Conservation (phyloP, 768 basidiomycete species). For the Sarcodon aspratus region DNA sequence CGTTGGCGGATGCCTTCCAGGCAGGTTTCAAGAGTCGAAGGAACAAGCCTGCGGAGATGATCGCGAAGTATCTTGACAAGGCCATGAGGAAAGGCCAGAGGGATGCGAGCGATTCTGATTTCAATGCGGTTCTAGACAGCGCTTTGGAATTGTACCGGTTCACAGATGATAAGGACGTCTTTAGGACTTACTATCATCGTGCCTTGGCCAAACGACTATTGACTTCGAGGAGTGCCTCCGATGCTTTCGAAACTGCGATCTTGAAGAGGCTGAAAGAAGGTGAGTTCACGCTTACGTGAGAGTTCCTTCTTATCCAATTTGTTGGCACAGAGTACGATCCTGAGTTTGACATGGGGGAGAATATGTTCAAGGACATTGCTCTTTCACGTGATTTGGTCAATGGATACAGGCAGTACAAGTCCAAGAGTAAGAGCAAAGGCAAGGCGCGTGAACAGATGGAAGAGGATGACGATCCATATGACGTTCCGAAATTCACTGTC, state of each 20-base stretch:
- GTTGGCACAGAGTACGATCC: conserved; percentile 72
- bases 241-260: conserved; percentile 79
- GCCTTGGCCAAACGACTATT: conserved; percentile 80
- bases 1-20: conserved; percentile 60
- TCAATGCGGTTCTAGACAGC: conserved; percentile 49
- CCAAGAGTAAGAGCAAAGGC: conserved; percentile 8
- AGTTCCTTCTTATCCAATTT: background rate
- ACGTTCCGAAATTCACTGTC: conserved; percentile 45
- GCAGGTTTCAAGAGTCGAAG: conserved; percentile 64
- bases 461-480: conserved; percentile 2
- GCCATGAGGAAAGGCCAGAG: conserved; percentile 84
- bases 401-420: conserved; percentile 45
- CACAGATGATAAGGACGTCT: conserved; percentile 90
- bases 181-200: conserved; percentile 85
- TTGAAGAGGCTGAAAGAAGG: conserved; percentile 77
- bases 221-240: conserved; percentile 73
- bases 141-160: conserved; percentile 72
- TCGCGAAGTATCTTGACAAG: conserved; percentile 83
- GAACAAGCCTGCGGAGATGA: conserved; percentile 85
- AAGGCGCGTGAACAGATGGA: conserved; percentile 9
- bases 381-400: conserved; percentile 64
- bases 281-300: conserved; percentile 8
- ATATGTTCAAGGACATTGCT: conserved; percentile 89
- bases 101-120: conserved; percentile 47
- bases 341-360: conserved; percentile 87